Evolutionary conservation across 2,329 filamentous ascomycete species (phyloP), one percentile per base, ranked within the genome.

Genomic region (Chalaropsis ovoidea): DNA sequence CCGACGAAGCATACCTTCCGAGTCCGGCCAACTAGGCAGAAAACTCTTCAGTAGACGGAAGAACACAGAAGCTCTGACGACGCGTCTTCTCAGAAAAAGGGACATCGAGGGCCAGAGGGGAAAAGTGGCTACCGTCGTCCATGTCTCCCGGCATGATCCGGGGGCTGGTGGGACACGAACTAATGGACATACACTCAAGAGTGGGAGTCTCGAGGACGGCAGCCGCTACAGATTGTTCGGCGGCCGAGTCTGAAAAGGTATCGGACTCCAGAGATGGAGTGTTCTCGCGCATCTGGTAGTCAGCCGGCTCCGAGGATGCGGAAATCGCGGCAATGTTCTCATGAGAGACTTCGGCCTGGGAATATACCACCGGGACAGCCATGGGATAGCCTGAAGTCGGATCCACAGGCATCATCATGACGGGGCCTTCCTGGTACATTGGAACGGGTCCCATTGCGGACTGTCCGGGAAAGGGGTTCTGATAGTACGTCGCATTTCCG

Each of bases 151-250:
- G 15, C 31, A 65, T 31, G 24, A 67, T 65, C 4, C 27, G 27
- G 10, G 66, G 66, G 61, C 63, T 65, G 27, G 66, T 60, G 11
- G 66, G 66, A 42, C 66, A 67, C 15, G 66, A 67, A 7, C 31
- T 65, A 8, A 63, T 43, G 2, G 52, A 63, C 41, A 65, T 58
- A 10, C 41, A 58, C 24, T 56, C 60, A 15, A 58, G 24, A 10
- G 13, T 45, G 1, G 66, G 45, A 56, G 43, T 61, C 10, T 22
- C 41, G 27, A 22, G 42, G 10, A n/a, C 41, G 7, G 10, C 22
- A 2, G 31, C 27, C 1, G 56, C 31, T 1, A 41, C 56, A 19
- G 56, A 42, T 47, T 67, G 45, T 27, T 62, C 63, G 19, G 62
- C 42, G 41, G 65, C 42, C 1, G 61, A 45, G 41, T 67, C 66